phyloP scores from a whole-genome alignment of 768 basidiomycete genomes.

The Tylopilus plumbeoviolaceoides region DNA sequence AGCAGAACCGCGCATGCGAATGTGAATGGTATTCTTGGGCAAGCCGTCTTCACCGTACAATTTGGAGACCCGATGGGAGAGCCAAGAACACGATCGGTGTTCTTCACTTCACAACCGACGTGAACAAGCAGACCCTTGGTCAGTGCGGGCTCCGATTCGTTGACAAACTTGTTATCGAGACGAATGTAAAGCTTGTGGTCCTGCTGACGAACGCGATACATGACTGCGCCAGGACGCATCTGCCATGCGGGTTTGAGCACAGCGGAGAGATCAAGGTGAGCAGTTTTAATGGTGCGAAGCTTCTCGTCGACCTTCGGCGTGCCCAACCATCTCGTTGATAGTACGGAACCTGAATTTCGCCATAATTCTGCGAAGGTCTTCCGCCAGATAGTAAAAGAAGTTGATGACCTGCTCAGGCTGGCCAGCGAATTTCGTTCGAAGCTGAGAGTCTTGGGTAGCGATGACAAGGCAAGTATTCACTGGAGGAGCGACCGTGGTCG shows the following conservation, averaged over 20 bases:
- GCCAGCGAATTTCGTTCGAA: slow-evolving; percentile 95
- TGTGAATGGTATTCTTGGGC: slow-evolving; percentile 98
- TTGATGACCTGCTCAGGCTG: slow-evolving; percentile 99
- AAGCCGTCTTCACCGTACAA: slow-evolving; percentile 96
- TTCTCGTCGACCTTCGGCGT: slow-evolving; percentile 90
- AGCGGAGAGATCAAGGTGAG: slow-evolving; percentile 85
- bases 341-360: slow-evolving; percentile 99
- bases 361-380: slow-evolving; percentile 92
- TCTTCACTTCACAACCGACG: slow-evolving; percentile 95
- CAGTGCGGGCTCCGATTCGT: slow-evolving; percentile 93
- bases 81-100: slow-evolving; percentile 94
- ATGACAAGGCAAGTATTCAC: slow-evolving; percentile 98
- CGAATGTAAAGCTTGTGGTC: slow-evolving; percentile 98
- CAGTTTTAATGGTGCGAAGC: slow-evolving; percentile 87
- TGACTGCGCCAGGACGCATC: slow-evolving; percentile 96
- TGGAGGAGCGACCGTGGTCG: slow-evolving; percentile 28
- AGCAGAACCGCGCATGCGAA: slow-evolving; percentile 92
- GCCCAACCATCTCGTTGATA: slow-evolving; percentile 99
- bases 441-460: slow-evolving; percentile 95
- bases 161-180: slow-evolving; percentile 99
- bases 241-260: slow-evolving; percentile 97
- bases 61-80: slow-evolving; percentile 93
- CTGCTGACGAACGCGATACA: slow-evolving; percentile 90
- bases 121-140: slow-evolving; percentile 92
- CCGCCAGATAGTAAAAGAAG: slow-evolving; percentile 98